Evolutionary conservation across 2,329 filamentous ascomycete genomes (phyloP).

Genomic region (Stachybotrys chartarum): DNA sequence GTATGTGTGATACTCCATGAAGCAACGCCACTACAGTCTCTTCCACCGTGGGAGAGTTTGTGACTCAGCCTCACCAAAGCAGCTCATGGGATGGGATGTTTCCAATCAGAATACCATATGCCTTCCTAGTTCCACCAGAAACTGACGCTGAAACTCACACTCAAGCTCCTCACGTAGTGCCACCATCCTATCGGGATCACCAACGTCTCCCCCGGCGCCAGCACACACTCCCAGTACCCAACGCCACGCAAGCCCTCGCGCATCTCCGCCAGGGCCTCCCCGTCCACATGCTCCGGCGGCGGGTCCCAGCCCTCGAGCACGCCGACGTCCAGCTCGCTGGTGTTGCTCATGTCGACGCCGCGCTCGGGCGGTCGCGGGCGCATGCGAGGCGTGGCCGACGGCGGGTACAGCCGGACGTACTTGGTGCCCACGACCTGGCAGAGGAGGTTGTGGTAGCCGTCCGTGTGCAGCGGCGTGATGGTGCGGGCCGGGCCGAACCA

Average conservation of each 20-base stretch:
- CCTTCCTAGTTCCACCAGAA: conserved; percentile 76
- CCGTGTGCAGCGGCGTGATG: conserved; percentile 87
- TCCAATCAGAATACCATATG: neutral
- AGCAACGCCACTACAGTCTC: no score
- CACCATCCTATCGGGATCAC: conserved; percentile 96
- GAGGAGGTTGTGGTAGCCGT: conserved; percentile 89
- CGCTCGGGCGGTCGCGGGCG: conserved; percentile 56
- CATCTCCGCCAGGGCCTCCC: conserved; percentile 28
- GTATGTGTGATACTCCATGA: neutral
- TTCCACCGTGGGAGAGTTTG: no score
- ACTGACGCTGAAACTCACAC: conserved; percentile 85
- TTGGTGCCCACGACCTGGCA: conserved; percentile 85
- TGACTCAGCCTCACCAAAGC: no score
- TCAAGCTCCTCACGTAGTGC: conserved; percentile 89
- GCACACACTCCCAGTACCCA: conserved; percentile 67
- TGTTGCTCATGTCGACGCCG: conserved; percentile 89
- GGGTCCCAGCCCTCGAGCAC: conserved; percentile 56
- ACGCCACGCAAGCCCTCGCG: conserved; percentile 47
- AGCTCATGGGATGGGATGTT: neutral
- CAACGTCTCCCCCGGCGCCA: conserved; percentile 75
- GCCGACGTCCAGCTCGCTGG: conserved; percentile 71
- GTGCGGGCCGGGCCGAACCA: conserved; percentile 89
- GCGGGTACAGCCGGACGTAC: conserved; percentile 83
- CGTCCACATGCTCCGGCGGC: conserved; percentile 14
- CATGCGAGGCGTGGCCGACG: conserved; percentile 49